Conservation (phyloP, 352 stramenopile genomes). For the Globisporangium splendens region DNA sequence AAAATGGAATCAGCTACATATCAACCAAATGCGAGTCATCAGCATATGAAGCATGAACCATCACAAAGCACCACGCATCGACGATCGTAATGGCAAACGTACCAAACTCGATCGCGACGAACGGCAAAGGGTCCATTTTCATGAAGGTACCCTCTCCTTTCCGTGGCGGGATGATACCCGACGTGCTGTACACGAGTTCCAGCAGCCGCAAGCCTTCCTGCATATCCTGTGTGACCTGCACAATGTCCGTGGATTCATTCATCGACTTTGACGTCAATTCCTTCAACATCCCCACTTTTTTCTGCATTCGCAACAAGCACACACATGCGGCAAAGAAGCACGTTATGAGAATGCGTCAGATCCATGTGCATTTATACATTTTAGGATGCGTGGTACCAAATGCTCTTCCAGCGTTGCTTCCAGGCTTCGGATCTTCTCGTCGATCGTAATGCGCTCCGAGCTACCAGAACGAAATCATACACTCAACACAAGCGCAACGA, state of each 20-base stretch:
- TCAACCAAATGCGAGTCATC: neutral
- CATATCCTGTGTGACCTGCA: conserved; percentile 33
- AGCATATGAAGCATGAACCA: no score
- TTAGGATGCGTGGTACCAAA: conserved; percentile 30
- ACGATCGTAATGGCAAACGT: neutral
- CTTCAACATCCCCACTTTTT: conserved; percentile 73
- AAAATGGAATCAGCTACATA: conserved; percentile 11
- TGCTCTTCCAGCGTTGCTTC: conserved; percentile 62
- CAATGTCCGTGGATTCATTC: conserved; percentile 24
- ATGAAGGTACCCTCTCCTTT: conserved; percentile 55
- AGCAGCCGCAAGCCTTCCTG: conserved; percentile 43
- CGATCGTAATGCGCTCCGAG: conserved; percentile 43
- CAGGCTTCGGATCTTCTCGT: conserved; percentile 61
- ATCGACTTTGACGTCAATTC: conserved; percentile 44
- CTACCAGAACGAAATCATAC: conserved; percentile 13
- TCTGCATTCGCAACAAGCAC: conserved; percentile 17
- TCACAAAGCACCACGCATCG: neutral
- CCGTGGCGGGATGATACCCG: conserved; percentile 47
- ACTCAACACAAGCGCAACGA: neutral
- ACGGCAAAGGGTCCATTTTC: conserved; percentile 42
- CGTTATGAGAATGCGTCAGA: neutral
- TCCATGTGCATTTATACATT: neutral
- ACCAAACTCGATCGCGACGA: conserved; percentile 50
- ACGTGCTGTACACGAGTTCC: conserved; percentile 57
- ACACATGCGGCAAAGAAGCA: neutral